Evolutionary conservation across 1,139 yeast species (phyloP).

Genomic region (Kodamaea ohmeri): DNA sequence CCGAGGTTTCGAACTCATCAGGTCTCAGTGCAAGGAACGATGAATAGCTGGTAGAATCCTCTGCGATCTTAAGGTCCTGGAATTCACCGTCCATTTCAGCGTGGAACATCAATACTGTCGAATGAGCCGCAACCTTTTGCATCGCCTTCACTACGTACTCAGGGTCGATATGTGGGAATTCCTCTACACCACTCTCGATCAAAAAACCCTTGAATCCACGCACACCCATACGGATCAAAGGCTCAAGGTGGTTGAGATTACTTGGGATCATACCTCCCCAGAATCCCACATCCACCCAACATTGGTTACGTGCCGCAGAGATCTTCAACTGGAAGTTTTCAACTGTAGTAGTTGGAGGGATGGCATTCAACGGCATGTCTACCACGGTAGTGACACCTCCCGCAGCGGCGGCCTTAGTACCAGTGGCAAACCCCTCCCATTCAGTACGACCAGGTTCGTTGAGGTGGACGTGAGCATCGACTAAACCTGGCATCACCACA

Average conservation of each 20-base stretch:
- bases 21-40: slow-evolving; percentile 85
- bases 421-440: slow-evolving; percentile 95
- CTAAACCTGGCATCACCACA: slow-evolving; percentile 82
- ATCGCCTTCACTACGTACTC: slow-evolving; percentile 65
- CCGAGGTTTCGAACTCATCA: slow-evolving; percentile 80
- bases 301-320: slow-evolving; percentile 72
- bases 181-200: slow-evolving; percentile 91
- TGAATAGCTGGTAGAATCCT: slow-evolving; percentile 65
- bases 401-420: slow-evolving; percentile 87
- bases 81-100: slow-evolving; percentile 69
- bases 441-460: slow-evolving; percentile 95
- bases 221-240: slow-evolving; percentile 79
- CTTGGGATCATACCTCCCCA: slow-evolving; percentile 94
- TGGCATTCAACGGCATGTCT: slow-evolving; percentile 95
- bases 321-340: slow-evolving; percentile 71
- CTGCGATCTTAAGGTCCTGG: slow-evolving; percentile 7
- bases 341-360: slow-evolving; percentile 90
- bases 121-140: slow-evolving; percentile 53
- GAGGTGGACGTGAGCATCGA: slow-evolving; percentile 89
- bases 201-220: slow-evolving; percentile 90
- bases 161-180: slow-evolving; percentile 78
- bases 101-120: slow-evolving; percentile 84
- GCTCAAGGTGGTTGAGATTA: slow-evolving; percentile 65
- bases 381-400: slow-evolving; percentile 96
- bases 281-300: slow-evolving; percentile 92